These are phyloP conservation scores for Chaetomium sp. DNA, from an alignment of 2,329 filamentous ascomycete genomes.

Conservation along the genomic window DNA sequence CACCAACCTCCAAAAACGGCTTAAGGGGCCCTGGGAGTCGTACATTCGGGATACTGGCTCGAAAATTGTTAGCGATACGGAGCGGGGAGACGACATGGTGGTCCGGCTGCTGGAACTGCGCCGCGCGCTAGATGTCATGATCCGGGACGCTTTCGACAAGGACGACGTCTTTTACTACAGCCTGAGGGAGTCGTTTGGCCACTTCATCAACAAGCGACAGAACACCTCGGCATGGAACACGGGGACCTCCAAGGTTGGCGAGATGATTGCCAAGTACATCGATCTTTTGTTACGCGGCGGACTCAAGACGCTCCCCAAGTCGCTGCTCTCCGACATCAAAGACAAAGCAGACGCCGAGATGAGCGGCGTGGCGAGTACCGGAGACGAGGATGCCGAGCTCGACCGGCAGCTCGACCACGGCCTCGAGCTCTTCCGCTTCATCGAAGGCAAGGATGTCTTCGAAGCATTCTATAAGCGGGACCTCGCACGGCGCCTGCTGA, in stretches of 20 bases:
- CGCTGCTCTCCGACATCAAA: conserved; percentile 56
- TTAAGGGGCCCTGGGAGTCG: conserved; percentile 67
- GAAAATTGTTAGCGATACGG: conserved; percentile 71
- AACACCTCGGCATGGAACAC: conserved; percentile 66
- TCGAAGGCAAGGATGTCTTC: conserved; percentile 95
- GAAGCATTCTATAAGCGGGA: conserved; percentile 99
- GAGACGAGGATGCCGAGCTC: conserved; percentile 86
- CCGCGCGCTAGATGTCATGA: conserved; percentile 67
- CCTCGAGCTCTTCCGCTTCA: conserved; percentile 90
- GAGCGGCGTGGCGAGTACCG: conserved; percentile 58
- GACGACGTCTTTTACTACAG: conserved; percentile 72
- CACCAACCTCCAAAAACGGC: conserved; percentile 59
- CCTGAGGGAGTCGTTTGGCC: conserved; percentile 77
- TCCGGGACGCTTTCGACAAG: conserved; percentile 67
- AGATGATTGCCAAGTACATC: conserved; percentile 98
- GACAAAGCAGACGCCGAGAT: conserved; percentile 53
- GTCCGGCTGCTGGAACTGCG: conserved; percentile 75
- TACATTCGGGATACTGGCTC: conserved; percentile 75
- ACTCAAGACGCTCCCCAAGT: conserved; percentile 70
- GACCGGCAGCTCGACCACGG: conserved; percentile 89
- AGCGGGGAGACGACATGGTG: conserved; percentile 79
- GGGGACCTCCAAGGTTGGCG: conserved; percentile 87
- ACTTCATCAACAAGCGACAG: conserved; percentile 87
- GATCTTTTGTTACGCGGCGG: conserved; percentile 84
- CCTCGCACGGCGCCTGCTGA: conserved; percentile 78